phyloP scores from a whole-genome alignment of 441 rosid species.

The Bocquillonia castaneifolia region DNA sequence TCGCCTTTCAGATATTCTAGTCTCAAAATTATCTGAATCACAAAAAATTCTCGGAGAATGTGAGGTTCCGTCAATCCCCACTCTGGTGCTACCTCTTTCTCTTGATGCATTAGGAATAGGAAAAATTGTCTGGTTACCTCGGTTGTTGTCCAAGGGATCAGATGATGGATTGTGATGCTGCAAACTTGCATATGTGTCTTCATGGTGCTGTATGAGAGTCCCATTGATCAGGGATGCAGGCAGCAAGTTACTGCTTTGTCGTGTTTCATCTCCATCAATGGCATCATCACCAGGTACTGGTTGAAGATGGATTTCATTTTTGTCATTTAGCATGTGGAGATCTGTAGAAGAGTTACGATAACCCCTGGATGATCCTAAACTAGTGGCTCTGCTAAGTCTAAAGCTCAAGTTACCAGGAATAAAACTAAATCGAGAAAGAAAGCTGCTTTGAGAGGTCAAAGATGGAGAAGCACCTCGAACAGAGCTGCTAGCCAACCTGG shows the following conservation, averaged over 20 bases:
- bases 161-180: constrained; percentile 20
- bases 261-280: constrained; percentile 36
- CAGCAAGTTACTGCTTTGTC: constrained; percentile 16
- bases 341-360: constrained; percentile 44
- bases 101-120: constrained; percentile 30
- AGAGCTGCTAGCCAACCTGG: constrained; percentile 46
- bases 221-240: too few relatives aligned
- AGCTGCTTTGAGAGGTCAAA: constrained; percentile 42
- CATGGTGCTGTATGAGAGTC: constrained; percentile 15
- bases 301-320: constrained; percentile 30
- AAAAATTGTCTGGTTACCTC: constrained; percentile 23
- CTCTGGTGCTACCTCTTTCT: constrained; percentile 31
- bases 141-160: constrained; percentile 22
- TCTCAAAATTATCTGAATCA: constrained; percentile 42
- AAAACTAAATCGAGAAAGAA: constrained; percentile 77
- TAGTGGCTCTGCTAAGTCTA: constrained; percentile 64
- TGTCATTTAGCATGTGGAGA: constrained; percentile 34
- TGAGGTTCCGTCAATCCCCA: constrained; percentile 35
- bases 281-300: constrained; percentile 34
- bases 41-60: constrained; percentile 34
- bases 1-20: constrained; percentile 55
- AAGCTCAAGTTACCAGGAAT: constrained; percentile 72
- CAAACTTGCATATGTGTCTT: constrained; percentile 19
- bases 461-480: constrained; percentile 43
- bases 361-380: constrained; percentile 72